Evolutionary conservation across 1,284 basidiomycete species (phyloP).

Genomic region (Fomitopsis schrenkii): DNA sequence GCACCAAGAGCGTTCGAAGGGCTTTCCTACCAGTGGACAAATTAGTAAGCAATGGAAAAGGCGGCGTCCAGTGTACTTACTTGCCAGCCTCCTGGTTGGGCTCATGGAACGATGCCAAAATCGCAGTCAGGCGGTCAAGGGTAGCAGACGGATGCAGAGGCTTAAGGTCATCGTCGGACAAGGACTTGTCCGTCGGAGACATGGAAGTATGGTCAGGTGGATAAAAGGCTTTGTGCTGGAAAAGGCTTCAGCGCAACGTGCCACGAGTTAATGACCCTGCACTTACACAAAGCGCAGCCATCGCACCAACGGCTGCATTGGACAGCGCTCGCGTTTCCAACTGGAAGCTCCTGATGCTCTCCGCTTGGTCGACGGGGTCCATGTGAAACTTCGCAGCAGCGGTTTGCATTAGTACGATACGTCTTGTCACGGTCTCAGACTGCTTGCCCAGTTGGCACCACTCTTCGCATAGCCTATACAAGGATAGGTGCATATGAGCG

Average conservation of each 20-base stretch:
- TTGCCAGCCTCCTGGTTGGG: slow-evolving; percentile 53
- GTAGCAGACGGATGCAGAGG: slow-evolving; percentile 49
- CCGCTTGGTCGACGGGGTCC: slow-evolving; percentile 42
- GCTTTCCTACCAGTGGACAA: slow-evolving; percentile 56
- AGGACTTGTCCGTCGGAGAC: slow-evolving; percentile 57
- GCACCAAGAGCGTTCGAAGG: slow-evolving; percentile 65
- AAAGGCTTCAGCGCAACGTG: slow-evolving; percentile 8
- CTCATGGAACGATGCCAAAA: slow-evolving; percentile 56
- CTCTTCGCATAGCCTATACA: slow-evolving; percentile 88
- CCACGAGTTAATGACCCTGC: background rate
- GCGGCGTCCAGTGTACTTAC: slow-evolving; percentile 36
- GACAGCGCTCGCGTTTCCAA: slow-evolving; percentile 73
- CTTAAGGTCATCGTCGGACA: slow-evolving; percentile 42
- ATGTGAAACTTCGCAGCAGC: slow-evolving; percentile 54
- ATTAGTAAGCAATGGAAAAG: slow-evolving; percentile 1
- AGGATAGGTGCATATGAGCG: slow-evolving; percentile 69
- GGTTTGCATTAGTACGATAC: slow-evolving; percentile 73
- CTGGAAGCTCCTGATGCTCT: slow-evolving; percentile 67
- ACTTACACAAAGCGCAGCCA: slow-evolving; percentile 84
- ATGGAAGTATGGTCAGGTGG: slow-evolving; percentile 54
- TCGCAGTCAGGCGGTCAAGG: slow-evolving; percentile 63
- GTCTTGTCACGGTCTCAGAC: slow-evolving; percentile 70
- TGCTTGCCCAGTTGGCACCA: slow-evolving; percentile 89
- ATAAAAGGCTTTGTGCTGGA: slow-evolving; percentile 70
- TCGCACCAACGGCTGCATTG: slow-evolving; percentile 74